Evolutionary conservation across 2,329 filamentous ascomycete species (phyloP).

Genomic region (Graphilbum sp.): DNA sequence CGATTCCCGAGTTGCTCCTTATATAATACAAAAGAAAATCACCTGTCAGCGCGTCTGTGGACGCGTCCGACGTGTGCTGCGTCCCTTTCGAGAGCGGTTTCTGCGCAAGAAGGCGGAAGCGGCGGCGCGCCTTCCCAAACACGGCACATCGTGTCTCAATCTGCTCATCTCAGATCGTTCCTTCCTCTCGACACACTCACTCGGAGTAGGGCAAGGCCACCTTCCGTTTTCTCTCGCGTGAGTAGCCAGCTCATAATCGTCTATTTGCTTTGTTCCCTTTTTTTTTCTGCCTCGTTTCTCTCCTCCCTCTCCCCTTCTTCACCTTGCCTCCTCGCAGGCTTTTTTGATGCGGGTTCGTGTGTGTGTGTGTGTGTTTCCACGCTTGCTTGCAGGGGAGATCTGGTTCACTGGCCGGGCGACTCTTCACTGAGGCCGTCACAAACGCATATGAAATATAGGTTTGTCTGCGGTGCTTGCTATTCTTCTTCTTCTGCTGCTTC

Average conservation of each 20-base stretch:
- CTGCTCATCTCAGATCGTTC: slow-evolving; percentile 1
- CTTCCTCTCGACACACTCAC: slow-evolving; percentile 1
- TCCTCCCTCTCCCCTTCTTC: background rate
- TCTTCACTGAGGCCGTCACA: slow-evolving; percentile 5
- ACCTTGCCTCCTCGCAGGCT: background rate
- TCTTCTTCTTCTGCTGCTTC: background rate
- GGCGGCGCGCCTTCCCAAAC: slow-evolving; percentile 4
- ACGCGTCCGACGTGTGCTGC: background rate
- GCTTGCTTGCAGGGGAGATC: background rate
- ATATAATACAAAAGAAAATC: too few relatives aligned
- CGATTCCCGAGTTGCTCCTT: too few relatives aligned
- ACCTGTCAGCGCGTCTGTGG: background rate
- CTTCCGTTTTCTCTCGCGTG: background rate
- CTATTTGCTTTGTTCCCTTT: background rate
- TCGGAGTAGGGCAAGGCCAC: background rate
- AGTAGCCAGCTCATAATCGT: too few relatives aligned
- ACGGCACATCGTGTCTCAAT: too few relatives aligned
- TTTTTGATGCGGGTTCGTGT: background rate
- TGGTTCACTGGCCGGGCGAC: background rate
- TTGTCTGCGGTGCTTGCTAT: background rate
- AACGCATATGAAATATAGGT: background rate
- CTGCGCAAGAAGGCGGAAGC: background rate
- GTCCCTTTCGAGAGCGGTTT: background rate
- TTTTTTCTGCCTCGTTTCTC: background rate
- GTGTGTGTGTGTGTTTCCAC: background rate